Conservation (phyloP, 2,329 filamentous ascomycete species). For the Biscogniauxia mediterranea region DNA sequence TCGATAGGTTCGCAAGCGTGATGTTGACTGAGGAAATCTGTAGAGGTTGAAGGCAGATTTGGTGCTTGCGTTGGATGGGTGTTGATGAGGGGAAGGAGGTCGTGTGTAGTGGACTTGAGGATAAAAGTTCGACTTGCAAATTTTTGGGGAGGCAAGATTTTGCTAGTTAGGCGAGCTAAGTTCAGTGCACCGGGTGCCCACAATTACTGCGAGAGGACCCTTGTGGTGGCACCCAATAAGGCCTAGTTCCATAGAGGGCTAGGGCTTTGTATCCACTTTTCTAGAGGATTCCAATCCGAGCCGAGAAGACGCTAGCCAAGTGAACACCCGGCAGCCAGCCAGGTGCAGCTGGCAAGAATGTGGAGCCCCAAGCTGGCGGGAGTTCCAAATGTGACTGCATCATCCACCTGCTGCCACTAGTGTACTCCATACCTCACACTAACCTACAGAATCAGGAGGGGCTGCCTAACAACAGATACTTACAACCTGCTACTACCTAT, state of each 20-base stretch:
- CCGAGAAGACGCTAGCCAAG: conserved; percentile 1
- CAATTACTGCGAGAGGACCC: conserved; percentile 18
- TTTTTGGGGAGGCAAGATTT: conserved; percentile 27
- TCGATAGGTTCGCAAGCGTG: conserved; percentile 45
- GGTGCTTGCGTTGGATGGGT: conserved; percentile 42
- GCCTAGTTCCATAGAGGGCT: conserved; percentile 30
- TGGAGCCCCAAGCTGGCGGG: not conserved
- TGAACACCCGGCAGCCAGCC: not conserved
- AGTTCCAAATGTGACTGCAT: too few species aligned
- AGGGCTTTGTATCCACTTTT: conserved; percentile 27
- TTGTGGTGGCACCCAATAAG: conserved; percentile 20
- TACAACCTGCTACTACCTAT: too few species aligned
- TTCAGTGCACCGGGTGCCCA: conserved; percentile 9
- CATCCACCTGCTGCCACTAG: too few species aligned
- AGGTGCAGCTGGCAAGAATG: conserved; percentile 2
- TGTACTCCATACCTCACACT: too few species aligned
- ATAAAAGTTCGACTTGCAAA: conserved; percentile 39
- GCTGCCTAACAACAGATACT: too few species aligned
- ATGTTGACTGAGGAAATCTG: conserved; percentile 53
- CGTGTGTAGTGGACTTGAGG: conserved; percentile 44
- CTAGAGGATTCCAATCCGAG: conserved; percentile 6
- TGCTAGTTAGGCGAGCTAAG: conserved; percentile 15
- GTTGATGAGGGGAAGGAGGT: conserved; percentile 40
- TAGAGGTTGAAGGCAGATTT: conserved; percentile 47
- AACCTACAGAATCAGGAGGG: not conserved